Evolutionary conservation across 2,329 filamentous ascomycete genomes (phyloP).

Genomic region (Colletotrichum eleusines): DNA sequence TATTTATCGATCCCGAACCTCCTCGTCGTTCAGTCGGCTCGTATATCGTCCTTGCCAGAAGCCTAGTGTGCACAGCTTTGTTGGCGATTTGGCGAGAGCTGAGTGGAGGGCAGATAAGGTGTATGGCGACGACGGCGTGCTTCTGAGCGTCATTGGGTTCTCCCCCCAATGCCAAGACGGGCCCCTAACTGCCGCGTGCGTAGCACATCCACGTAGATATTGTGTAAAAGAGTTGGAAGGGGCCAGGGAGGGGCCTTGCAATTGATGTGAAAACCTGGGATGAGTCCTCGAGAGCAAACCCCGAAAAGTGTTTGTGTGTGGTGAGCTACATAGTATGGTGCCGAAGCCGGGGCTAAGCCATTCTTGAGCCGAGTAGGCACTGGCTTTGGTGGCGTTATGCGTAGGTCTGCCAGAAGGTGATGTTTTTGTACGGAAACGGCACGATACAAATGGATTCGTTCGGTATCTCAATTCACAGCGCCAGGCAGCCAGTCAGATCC

Average conservation of each 20-base stretch:
- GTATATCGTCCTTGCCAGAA: neutral
- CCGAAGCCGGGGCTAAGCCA: neutral
- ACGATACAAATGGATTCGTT: neutral
- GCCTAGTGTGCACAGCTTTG: neutral
- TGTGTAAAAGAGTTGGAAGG: neutral
- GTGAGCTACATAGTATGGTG: neutral
- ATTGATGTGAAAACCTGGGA: neutral
- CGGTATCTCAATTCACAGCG: neutral
- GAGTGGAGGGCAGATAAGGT: conserved; percentile 2
- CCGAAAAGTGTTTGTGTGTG: neutral
- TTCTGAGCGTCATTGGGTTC: conserved; percentile 1
- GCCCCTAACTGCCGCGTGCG: no score
- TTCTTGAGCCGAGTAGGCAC: neutral
- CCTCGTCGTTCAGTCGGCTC: neutral
- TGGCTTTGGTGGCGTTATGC: neutral
- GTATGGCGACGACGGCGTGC: conserved; percentile 18
- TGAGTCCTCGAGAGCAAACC: conserved; percentile 7
- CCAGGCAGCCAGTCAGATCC: neutral
- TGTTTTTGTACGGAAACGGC: neutral
- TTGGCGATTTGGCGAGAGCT: conserved; percentile 1
- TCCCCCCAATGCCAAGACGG: neutral
- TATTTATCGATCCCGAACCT: neutral
- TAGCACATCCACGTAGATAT: no score
- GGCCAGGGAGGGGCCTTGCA: neutral
- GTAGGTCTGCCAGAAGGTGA: neutral